Evolutionary conservation across 305 asterid species (phyloP).

Genomic region (Solanum chacoense): DNA sequence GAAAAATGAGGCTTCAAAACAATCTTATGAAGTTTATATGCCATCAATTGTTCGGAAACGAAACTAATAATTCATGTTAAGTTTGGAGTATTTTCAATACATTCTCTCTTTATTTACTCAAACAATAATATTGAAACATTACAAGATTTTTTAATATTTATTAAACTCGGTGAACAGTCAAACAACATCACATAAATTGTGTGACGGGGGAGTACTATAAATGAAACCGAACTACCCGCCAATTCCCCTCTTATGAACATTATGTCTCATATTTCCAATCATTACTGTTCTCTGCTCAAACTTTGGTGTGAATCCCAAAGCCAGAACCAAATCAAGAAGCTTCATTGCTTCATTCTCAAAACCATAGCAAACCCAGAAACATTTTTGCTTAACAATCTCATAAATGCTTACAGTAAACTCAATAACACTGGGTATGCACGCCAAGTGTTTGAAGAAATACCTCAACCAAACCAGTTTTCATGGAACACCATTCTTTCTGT

Average conservation of each 20-base stretch:
- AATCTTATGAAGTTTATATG: too few species aligned
- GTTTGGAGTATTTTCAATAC: not conserved
- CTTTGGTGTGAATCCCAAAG: constrained; percentile 51
- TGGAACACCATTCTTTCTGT: constrained; percentile 82
- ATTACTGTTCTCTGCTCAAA: constrained; percentile 55
- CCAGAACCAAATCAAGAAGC: constrained; percentile 40
- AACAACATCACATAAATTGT: not conserved
- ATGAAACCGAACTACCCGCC: constrained; percentile 21
- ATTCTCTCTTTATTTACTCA: not conserved
- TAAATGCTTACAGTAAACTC: constrained; percentile 39
- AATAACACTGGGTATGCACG: constrained; percentile 34
- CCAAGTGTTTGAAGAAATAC: constrained; percentile 65
- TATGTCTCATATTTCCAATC: constrained; percentile 51
- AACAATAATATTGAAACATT: not conserved
- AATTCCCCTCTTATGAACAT: constrained; percentile 3
- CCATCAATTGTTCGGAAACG: fast-evolving
- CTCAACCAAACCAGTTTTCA: constrained; percentile 51
- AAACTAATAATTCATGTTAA: too few species aligned
- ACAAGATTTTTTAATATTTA: not conserved
- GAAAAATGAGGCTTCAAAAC: not conserved
- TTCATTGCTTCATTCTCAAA: constrained; percentile 57
- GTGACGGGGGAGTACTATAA: fast-evolving
- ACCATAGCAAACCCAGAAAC: constrained; percentile 47
- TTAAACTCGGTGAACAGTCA: not conserved
- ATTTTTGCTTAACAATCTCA: constrained; percentile 61